Evolutionary conservation across 345 rosid species (phyloP).

Genomic region (Dimocarpus longan): DNA sequence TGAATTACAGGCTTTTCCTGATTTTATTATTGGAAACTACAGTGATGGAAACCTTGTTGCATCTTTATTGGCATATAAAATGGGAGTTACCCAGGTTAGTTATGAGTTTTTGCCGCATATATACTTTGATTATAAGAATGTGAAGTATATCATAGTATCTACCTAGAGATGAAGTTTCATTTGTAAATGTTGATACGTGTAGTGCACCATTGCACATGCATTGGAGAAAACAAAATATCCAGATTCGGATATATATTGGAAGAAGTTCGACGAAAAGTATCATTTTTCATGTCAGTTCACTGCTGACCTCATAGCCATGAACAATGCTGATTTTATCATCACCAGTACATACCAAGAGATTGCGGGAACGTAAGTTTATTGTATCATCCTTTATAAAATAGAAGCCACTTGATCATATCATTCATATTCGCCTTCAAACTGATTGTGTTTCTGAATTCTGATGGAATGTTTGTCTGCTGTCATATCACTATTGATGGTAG

Average conservation of each 20-base stretch:
- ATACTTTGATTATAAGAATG: not conserved
- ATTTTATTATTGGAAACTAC: constrained; percentile 94
- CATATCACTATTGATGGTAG: not conserved
- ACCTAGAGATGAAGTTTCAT: not conserved
- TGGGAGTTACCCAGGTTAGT: constrained; percentile 93
- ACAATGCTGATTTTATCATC: constrained; percentile 94
- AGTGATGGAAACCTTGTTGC: constrained; percentile 99
- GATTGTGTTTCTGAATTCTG: not conserved
- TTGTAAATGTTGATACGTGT: constrained; percentile 31
- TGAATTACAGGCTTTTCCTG: constrained; percentile 85
- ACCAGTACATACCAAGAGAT: constrained; percentile 99
- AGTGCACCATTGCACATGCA: constrained; percentile 99
- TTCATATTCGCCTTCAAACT: not conserved
- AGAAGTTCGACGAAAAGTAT: constrained; percentile 83
- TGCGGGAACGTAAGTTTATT: constrained; percentile 86
- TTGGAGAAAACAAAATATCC: constrained; percentile 99
- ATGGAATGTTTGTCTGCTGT: not conserved
- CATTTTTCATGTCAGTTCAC: constrained; percentile 99
- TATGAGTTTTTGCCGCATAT: constrained; percentile 1
- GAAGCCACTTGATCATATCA: not conserved
- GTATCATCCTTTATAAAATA: constrained; percentile 1
- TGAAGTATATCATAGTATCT: not conserved
- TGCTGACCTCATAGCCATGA: constrained; percentile 97
- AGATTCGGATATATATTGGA: constrained; percentile 99
- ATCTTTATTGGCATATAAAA: constrained; percentile 81